Percentiles rank a stretch among this genome's conserved stretches.
Evolutionary conservation across 2,329 filamentous ascomycete species (phyloP).

Genomic region (Neofusicoccum sp.): DNA sequence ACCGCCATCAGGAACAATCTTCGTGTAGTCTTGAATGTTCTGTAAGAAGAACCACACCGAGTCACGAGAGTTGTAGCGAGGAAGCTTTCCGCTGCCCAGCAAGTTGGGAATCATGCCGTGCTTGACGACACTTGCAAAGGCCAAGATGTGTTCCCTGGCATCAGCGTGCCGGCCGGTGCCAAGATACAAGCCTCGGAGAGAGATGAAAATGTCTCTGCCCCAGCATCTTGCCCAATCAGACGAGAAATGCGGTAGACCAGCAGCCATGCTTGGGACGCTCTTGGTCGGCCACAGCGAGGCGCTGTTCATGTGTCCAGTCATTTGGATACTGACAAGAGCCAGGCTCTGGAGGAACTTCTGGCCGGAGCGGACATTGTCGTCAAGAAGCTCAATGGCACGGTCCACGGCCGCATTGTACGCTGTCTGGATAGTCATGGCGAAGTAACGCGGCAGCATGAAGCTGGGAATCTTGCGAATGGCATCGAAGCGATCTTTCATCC

Average conservation of each 20-base stretch:
- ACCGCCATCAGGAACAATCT: constrained; percentile 76
- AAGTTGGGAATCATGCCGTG: constrained; percentile 98
- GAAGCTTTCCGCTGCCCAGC: constrained; percentile 79
- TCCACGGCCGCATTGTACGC: constrained; percentile 84
- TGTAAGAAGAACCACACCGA: constrained; percentile 98
- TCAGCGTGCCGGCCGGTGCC: constrained; percentile 87
- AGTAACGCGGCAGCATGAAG: constrained; percentile 91
- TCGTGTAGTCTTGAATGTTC: constrained; percentile 89
- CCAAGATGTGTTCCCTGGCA: constrained; percentile 90
- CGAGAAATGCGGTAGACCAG: constrained; percentile 91
- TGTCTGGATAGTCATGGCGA: constrained; percentile 83
- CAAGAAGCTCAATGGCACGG: constrained; percentile 77
- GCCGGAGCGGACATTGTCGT: constrained; percentile 72
- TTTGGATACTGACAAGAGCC: constrained; percentile 88
- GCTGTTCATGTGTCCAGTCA: constrained; percentile 85
- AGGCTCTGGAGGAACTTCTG: constrained; percentile 89
- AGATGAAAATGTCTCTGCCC: constrained; percentile 97
- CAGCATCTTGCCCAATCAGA: constrained; percentile 95
- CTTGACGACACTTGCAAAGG: constrained; percentile 94
- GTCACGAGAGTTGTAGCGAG: constrained; percentile 93
- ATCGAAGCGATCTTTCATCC: constrained; percentile 84
- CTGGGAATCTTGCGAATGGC: constrained; percentile 82
- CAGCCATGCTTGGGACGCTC: constrained; percentile 82
- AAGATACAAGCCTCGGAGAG: constrained; percentile 86
- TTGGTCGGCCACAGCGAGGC: constrained; percentile 88